Base-by-base conservation (phyloP, 108 stramenopile species). In the Fragilaria radians region DNA sequence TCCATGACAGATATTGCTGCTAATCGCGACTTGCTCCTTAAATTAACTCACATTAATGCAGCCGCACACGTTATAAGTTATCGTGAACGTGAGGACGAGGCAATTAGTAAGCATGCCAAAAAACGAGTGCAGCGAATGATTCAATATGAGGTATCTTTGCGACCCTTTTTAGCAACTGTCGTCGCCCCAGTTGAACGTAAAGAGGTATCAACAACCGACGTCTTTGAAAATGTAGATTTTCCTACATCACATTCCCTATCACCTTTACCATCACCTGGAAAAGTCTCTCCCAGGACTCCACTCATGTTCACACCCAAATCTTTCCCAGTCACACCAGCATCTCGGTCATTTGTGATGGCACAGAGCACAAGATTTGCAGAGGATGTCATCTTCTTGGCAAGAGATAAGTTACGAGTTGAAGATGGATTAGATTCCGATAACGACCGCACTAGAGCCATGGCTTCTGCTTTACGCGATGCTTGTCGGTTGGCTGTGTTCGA, bases 221-320 rank as follows among this genome's bases (percentile, higher is more conserved):
- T 21, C 67, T 78, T 51, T 51, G 50, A 25, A 5, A 51, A 51
- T 21, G 19, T 51, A 7, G 50, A 51, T 21, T 51, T 51, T 25
- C 50, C 50, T 5, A 25, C 23, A 51, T 51, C n/a, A 50, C 19
- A 50, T n/a, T 5, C 14, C 11, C 21, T 19, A 50, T 17, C 9
- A 31, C 28, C 23, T 28, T 28, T 28, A 30, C 54, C 26, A 31
- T 29, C 23, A 7, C 26, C 14, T 5, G 28, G 29, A 28, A 28
- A 55, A 55, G 9, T 24, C 7, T 55, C 4, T 7, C 26, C 28
- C 28, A 5, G 67, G 0, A 83, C 81, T 46, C 78, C 89, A 0
- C 94, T 95, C 73, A 96, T 97, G 94, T 94, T 93, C 72, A 97
- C 94, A 21, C 97, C 97, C 0, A 90, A 95, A 52, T 91, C 89